Conservation (phyloP, 2,329 filamentous ascomycete species). For the Pseudocercospora eumusae region DNA sequence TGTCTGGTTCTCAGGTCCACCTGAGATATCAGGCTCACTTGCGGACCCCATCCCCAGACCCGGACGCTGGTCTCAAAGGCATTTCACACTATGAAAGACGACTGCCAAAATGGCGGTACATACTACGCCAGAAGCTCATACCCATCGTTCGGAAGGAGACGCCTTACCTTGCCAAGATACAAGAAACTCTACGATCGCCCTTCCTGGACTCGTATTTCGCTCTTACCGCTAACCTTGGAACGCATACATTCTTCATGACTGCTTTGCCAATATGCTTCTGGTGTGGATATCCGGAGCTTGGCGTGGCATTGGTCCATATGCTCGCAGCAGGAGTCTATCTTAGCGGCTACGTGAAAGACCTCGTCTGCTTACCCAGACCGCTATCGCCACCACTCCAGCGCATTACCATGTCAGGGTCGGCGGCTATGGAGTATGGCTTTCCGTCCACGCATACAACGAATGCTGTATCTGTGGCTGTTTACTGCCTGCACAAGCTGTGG, state of each 20-base stretch:
- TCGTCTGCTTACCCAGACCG: conserved; percentile 87
- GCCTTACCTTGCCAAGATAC: conserved; percentile 84
- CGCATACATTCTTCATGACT: conserved; percentile 98
- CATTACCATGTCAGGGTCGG: conserved; percentile 96
- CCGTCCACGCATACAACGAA: conserved; percentile 97
- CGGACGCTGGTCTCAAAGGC: conserved; percentile 76
- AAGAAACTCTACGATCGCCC: conserved; percentile 76
- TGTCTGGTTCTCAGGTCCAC: conserved; percentile 24
- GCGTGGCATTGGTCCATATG: conserved; percentile 67
- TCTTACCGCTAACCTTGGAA: conserved; percentile 91
- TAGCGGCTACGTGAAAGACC: conserved; percentile 91
- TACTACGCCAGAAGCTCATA: conserved; percentile 75
- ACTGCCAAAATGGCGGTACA: conserved; percentile 86
- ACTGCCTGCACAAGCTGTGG: conserved; percentile 71
- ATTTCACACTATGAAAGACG: conserved; percentile 65
- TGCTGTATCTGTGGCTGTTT: conserved; percentile 89
- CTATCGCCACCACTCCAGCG: conserved; percentile 87
- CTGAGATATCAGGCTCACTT: conserved; percentile 33
- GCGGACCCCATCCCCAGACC: conserved; percentile 37
- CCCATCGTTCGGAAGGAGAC: conserved; percentile 94
- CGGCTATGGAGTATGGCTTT: conserved; percentile 93
- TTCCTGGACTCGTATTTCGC: conserved; percentile 95
- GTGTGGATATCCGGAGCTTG: conserved; percentile 84
- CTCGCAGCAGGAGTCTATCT: conserved; percentile 66
- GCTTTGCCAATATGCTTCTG: conserved; percentile 93